These are phyloP conservation scores for Suillus plorans DNA, from an alignment of 768 basidiomycete genomes.

Conservation along the genomic window DNA sequence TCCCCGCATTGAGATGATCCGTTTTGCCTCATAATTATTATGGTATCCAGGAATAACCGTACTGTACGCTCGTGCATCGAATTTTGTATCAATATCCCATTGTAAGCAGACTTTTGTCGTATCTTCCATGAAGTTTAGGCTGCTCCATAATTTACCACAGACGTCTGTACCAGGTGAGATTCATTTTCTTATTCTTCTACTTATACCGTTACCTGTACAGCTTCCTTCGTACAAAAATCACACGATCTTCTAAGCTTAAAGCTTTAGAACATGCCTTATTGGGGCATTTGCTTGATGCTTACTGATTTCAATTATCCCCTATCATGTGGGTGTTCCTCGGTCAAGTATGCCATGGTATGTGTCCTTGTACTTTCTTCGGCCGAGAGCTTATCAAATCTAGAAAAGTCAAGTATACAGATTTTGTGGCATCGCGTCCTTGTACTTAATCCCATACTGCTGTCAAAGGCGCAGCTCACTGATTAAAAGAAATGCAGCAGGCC, in stretches of 20 bases:
- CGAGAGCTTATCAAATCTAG: conserved; percentile 20
- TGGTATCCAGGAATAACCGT: conserved; percentile 5
- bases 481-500: conserved; percentile 1
- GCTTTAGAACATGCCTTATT: conserved; percentile 24
- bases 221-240: not conserved
- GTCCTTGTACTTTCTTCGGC: conserved; percentile 28
- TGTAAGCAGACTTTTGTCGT: not conserved
- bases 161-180: not conserved
- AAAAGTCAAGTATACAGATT: not conserved
- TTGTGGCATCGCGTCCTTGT: conserved; percentile 18
- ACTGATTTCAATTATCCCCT: conserved; percentile 18
- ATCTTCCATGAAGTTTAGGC: not conserved
- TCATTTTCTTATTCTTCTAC: not conserved
- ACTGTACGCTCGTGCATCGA: not conserved
- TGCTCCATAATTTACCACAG: not conserved
- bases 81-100: not conserved
- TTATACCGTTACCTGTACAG: not conserved
- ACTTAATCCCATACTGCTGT: conserved; percentile 1
- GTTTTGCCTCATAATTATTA: conserved; percentile 2
- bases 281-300: conserved; percentile 30
- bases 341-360: conserved; percentile 9
- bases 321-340: not conserved
- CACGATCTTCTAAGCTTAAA: not conserved
- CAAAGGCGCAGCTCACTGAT: not conserved
- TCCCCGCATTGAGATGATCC: not conserved